Evolutionary conservation across 306 rosid genomes (phyloP).

Genomic region (Neltuma alba): DNA sequence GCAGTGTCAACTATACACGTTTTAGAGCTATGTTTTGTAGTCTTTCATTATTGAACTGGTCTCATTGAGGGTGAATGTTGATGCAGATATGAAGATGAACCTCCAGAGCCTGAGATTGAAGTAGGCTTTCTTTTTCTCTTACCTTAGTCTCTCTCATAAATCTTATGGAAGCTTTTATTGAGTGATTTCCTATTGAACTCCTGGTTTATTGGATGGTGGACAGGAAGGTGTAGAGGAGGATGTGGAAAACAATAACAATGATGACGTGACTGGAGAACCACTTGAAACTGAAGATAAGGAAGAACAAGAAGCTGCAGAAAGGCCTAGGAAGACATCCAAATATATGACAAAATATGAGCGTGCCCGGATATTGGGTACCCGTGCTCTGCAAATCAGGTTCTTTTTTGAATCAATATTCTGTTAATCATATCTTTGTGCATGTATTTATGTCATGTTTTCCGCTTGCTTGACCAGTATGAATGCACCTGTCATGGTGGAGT

Average conservation of each 20-base stretch:
- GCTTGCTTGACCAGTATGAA: slow-evolving; percentile 73
- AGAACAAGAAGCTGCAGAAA: slow-evolving; percentile 47
- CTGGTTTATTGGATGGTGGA: slow-evolving; percentile 22
- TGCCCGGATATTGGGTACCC: slow-evolving; percentile 92
- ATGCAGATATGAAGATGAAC: slow-evolving; percentile 86
- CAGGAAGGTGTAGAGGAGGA: slow-evolving; percentile 97
- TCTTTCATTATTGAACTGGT: neutral
- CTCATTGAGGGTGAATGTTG: slow-evolving; percentile 10
- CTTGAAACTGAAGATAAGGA: slow-evolving; percentile 68
- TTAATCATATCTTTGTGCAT: neutral
- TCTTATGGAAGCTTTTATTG: neutral
- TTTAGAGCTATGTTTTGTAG: neutral
- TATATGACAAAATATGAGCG: slow-evolving; percentile 96
- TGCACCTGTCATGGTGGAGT: slow-evolving; percentile 96
- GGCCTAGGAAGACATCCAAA: slow-evolving; percentile 80
- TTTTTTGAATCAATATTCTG: neutral
- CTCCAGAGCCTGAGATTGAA: slow-evolving; percentile 87
- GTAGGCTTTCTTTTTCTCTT: slow-evolving; percentile 37
- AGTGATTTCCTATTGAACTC: neutral
- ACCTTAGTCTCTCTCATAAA: neutral
- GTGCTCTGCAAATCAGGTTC: slow-evolving; percentile 95
- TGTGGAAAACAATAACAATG: slow-evolving; percentile 62
- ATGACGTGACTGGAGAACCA: slow-evolving; percentile 60
- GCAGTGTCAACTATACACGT: neutral
- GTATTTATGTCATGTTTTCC: neutral